phyloP scores from a whole-genome alignment of 164 flowering plant genomes.

The Liquidambar formosana region DNA sequence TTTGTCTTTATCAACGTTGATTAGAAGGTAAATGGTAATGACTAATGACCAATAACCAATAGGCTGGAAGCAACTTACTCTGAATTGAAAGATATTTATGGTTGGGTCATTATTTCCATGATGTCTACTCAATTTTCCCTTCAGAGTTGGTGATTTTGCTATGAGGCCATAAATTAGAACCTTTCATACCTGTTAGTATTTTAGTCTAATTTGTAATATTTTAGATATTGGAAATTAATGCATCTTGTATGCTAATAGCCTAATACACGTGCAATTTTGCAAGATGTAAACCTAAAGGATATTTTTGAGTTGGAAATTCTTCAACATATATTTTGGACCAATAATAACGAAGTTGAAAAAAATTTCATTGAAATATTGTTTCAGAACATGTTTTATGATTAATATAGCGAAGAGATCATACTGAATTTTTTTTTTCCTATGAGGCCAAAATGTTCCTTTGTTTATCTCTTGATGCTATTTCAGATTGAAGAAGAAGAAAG shows the following conservation, averaged over 20 bases:
- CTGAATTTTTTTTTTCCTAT: not conserved
- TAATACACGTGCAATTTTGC: not conserved
- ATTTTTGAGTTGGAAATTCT: not conserved
- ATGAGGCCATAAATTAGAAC: not conserved
- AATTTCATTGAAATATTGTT: not conserved
- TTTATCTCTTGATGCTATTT: slow-evolving; percentile 10
- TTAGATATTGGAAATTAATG: not conserved
- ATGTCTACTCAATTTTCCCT: not conserved
- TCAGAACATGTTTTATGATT: not conserved
- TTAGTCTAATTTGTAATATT: not conserved
- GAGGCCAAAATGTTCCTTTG: slow-evolving; percentile 6
- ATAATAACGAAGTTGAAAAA: not conserved
- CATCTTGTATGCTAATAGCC: not conserved
- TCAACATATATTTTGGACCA: not conserved
- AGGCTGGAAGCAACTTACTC: not conserved
- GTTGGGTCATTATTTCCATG: not conserved
- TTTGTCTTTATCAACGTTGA: not conserved
- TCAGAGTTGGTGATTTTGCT: not conserved
- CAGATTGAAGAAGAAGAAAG: slow-evolving; percentile 97
- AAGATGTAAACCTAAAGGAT: not conserved
- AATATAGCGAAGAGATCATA: not conserved
- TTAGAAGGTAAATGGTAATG: not conserved
- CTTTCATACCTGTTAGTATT: not conserved
- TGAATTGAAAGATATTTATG: not conserved
- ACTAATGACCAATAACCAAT: too few relatives aligned